Percentiles rank a stretch among this genome's conserved stretches.
Conservation (phyloP, 2,329 filamentous ascomycete genomes). For the Aspergillus hortae region DNA sequence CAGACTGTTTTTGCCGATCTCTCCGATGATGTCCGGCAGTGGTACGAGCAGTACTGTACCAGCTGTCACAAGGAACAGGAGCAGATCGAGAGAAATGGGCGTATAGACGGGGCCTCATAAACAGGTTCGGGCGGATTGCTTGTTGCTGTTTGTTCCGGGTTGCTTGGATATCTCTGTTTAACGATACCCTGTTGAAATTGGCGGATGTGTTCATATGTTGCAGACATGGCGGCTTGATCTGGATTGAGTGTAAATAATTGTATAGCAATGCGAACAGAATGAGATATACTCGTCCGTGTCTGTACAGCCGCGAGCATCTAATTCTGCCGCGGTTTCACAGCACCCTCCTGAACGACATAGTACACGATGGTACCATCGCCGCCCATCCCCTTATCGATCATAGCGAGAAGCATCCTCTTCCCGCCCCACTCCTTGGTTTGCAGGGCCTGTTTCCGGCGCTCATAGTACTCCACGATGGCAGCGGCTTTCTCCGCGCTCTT, state of each 20-base stretch:
- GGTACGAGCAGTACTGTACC: constrained; percentile 60
- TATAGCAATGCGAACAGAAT: constrained; percentile 1
- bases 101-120: constrained; percentile 19
- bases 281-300: neutral
- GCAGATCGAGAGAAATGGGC: constrained; percentile 19
- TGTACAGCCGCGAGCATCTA: constrained; percentile 23
- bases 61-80: constrained; percentile 53
- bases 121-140: neutral
- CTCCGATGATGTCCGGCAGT: constrained; percentile 48
- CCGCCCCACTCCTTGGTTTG: constrained; percentile 39
- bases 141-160: constrained; percentile 3
- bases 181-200: constrained; percentile 29
- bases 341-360: constrained; percentile 62
- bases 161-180: constrained; percentile 12
- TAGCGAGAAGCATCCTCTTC: constrained; percentile 57
- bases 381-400: constrained; percentile 48
- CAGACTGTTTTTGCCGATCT: constrained; percentile 32
- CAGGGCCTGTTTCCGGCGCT: constrained; percentile 21
- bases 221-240: neutral
- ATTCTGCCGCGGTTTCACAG: constrained; percentile 64
- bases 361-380: constrained; percentile 63
- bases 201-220: constrained; percentile 9
- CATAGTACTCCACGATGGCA: constrained; percentile 31
- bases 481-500: constrained; percentile 23
- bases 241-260: neutral